Percentiles rank a stretch among this genome's conserved stretches.
Conservation (phyloP, 257 asterid genomes). For the Solanum rostratum region DNA sequence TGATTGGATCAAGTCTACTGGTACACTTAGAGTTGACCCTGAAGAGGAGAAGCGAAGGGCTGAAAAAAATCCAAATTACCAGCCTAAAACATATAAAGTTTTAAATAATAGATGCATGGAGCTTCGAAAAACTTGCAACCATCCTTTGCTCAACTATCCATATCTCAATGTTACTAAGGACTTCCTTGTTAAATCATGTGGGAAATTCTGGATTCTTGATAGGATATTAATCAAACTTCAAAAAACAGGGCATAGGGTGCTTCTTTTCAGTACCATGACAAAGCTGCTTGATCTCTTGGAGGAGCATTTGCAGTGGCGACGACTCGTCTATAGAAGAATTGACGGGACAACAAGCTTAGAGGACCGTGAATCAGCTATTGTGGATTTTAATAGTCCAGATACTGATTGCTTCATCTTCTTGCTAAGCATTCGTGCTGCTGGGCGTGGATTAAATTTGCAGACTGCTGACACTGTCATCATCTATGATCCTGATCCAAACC, state of each 20-base stretch:
- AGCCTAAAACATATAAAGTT: conserved; percentile 63
- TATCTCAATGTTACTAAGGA: conserved; percentile 88
- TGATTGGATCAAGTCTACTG: conserved; percentile 97
- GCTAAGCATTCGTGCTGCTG: conserved; percentile 99
- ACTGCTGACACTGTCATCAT: conserved; percentile 96
- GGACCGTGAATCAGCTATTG: conserved; percentile 97
- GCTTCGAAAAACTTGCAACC: conserved; percentile 92
- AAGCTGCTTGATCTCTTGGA: conserved; percentile 95
- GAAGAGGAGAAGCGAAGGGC: conserved; percentile 83
- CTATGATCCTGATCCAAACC: conserved; percentile 99
- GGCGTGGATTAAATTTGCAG: conserved; percentile 95
- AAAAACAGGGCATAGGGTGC: conserved; percentile 88
- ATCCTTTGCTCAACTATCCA: conserved; percentile 92
- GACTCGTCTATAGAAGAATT: conserved; percentile 86
- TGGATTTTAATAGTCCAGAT: conserved; percentile 79
- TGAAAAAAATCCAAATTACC: conserved; percentile 68
- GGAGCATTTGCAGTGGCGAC: conserved; percentile 96
- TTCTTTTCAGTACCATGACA: conserved; percentile 97
- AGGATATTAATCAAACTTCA: conserved; percentile 87
- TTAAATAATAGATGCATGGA: conserved; percentile 96
- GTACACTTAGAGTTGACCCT: conserved; percentile 91
- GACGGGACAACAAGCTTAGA: conserved; percentile 98
- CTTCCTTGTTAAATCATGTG: conserved; percentile 93
- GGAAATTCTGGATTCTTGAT: conserved; percentile 92
- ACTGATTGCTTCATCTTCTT: conserved; percentile 94